Evolutionary conservation across 495 filamentous ascomycete genomes (phyloP).

Genomic region (Xylaria nigripes): DNA sequence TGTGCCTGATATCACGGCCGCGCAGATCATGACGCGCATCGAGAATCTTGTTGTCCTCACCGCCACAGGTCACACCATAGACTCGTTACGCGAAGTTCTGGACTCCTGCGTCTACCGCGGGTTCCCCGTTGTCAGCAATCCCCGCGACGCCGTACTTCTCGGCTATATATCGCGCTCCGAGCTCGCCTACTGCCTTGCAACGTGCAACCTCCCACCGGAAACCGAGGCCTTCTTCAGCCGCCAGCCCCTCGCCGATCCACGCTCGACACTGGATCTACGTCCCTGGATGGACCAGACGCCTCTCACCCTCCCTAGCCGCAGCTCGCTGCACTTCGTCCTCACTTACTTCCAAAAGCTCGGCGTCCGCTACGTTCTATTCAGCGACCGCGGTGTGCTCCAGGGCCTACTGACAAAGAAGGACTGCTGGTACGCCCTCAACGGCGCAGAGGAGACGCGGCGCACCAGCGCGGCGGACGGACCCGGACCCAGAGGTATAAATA

Average conservation of each 20-base stretch:
- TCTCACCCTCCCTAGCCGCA: slow-evolving; percentile 71
- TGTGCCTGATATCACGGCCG: slow-evolving; percentile 72
- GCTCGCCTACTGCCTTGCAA: slow-evolving; percentile 69
- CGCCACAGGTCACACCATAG: slow-evolving; percentile 79
- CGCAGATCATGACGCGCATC: slow-evolving; percentile 81
- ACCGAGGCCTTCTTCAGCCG: slow-evolving; percentile 80
- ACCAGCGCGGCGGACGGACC: slow-evolving; percentile 14
- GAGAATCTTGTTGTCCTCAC: slow-evolving; percentile 86
- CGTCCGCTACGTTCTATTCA: slow-evolving; percentile 82
- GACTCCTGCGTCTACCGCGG: slow-evolving; percentile 71
- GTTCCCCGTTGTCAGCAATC: slow-evolving; percentile 81
- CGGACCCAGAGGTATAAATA: neutral
- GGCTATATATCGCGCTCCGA: slow-evolving; percentile 95
- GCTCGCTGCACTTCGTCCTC: slow-evolving; percentile 69
- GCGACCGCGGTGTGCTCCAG: slow-evolving; percentile 68
- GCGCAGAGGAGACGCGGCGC: slow-evolving; percentile 54
- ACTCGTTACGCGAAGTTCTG: slow-evolving; percentile 60
- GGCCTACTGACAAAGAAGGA: slow-evolving; percentile 96
- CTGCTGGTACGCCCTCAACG: slow-evolving; percentile 88
- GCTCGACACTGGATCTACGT: slow-evolving; percentile 73
- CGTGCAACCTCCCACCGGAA: slow-evolving; percentile 52
- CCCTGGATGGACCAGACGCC: slow-evolving; percentile 99
- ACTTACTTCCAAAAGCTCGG: slow-evolving; percentile 92
- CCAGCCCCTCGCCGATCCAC: slow-evolving; percentile 70
- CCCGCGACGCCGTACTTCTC: slow-evolving; percentile 63